Conservation (phyloP, 805 yeast species). For the Teunomyces tritomae region DNA sequence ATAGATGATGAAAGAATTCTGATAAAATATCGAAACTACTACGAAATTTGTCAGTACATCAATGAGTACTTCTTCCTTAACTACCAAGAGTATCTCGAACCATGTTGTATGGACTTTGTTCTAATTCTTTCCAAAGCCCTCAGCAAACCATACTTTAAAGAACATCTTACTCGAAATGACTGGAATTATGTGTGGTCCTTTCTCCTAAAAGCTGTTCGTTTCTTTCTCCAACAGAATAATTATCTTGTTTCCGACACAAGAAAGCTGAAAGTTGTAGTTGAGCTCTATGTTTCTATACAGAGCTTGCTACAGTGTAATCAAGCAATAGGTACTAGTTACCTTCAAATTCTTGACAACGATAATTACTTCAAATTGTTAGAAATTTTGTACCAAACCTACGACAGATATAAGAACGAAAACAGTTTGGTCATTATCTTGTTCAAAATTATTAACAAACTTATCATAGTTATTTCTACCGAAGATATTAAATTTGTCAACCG, state of each 20-base stretch:
- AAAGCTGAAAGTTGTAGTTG: conserved; percentile 21
- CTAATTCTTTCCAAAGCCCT: conserved; percentile 19
- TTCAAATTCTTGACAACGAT: conserved; percentile 15
- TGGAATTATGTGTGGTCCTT: conserved; percentile 28
- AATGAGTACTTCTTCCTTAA: conserved; percentile 16
- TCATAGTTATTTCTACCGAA: conserved; percentile 41
- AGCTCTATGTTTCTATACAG: conserved; percentile 17
- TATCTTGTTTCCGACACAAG: conserved; percentile 2
- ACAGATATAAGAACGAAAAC: conserved; percentile 22
- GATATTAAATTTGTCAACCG: conserved; percentile 36
- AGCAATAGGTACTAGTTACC: conserved; percentile 14
- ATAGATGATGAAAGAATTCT: conserved; percentile 10
- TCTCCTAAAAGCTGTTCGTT: conserved; percentile 16
- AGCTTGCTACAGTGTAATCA: conserved; percentile 22
- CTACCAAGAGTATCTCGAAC: conserved; percentile 13
- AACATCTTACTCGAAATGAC: conserved; percentile 27
- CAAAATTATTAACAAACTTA: conserved; percentile 44
- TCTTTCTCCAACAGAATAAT: conserved; percentile 10
- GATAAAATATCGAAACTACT: conserved; percentile 21
- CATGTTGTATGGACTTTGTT: conserved; percentile 26
- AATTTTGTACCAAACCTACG: conserved; percentile 15
- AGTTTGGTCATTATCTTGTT: conserved; percentile 24
- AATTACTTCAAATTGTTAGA: conserved; percentile 18
- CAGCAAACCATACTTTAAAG: conserved; percentile 22
- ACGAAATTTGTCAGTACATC: conserved; percentile 16